These are phyloP conservation scores for Monosporozyma servazzii DNA, from an alignment of 805 yeast genomes.

Conservation along the genomic window DNA sequence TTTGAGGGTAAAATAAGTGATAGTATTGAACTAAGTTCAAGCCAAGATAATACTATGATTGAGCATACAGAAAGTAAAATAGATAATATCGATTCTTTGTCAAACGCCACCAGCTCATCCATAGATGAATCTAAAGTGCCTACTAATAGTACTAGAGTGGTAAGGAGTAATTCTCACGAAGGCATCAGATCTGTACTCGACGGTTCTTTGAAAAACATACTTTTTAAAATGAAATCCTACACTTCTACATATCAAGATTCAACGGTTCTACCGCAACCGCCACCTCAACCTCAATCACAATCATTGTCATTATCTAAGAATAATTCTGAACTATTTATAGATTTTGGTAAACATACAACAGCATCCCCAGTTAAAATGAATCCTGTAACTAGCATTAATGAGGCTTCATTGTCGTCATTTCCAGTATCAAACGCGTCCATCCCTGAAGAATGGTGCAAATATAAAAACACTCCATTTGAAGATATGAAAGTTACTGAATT, in stretches of 20 bases:
- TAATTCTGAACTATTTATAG: constrained; percentile 13
- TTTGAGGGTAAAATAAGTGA: constrained; percentile 17
- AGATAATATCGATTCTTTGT: background rate
- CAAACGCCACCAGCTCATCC: background rate
- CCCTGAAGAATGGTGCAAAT: constrained; percentile 17
- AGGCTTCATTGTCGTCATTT: constrained; percentile 3
- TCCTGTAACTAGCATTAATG: background rate
- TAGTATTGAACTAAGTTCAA: constrained; percentile 14
- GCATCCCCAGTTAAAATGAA: background rate
- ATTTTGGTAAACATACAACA: constrained; percentile 4
- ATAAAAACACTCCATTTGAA: constrained; percentile 21
- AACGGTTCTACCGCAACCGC: background rate
- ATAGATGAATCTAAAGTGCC: background rate
- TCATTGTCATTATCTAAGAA: constrained; percentile 12
- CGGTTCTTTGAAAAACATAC: constrained; percentile 22
- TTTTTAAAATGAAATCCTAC: constrained; percentile 26
- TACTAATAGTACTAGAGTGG: background rate
- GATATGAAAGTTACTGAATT: constrained; percentile 23
- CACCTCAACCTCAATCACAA: constrained; percentile 3
- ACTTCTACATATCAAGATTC: constrained; percentile 18
- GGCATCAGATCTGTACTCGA: constrained; percentile 25
- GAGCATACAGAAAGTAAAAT: background rate
- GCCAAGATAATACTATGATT: background rate
- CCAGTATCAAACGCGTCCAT: constrained; percentile 3
- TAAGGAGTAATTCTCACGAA: constrained; percentile 21